Percentiles rank a stretch among this genome's conserved stretches.
Conservation (phyloP, 176 grass and related monocot species). For the Chrysopogon serrulatus region DNA sequence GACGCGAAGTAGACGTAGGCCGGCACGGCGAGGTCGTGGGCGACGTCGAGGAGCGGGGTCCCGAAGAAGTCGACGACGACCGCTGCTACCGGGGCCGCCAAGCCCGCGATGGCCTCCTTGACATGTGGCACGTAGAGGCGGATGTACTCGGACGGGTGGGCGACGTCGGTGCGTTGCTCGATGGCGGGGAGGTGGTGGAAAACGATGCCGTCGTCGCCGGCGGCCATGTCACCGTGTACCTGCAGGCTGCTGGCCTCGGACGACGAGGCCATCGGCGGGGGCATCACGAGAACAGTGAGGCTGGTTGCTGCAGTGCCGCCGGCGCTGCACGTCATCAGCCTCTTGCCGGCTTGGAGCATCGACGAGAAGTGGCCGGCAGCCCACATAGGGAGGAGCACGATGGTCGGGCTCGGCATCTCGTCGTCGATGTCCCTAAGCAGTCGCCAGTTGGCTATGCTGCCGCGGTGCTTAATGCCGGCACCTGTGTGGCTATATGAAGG, state of each 20-base stretch:
- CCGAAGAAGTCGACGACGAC: constrained; percentile 39
- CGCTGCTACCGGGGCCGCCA: background rate
- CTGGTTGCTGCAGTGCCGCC: background rate
- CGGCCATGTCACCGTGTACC: background rate
- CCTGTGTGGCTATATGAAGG: background rate
- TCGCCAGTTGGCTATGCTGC: background rate
- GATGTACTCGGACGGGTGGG: constrained; percentile 15
- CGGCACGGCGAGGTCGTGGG: constrained; percentile 25
- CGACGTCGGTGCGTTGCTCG: background rate
- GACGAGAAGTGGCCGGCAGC: constrained; percentile 27
- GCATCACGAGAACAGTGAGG: constrained; percentile 15
- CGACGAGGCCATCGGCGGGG: background rate
- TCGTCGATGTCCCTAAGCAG: no score
- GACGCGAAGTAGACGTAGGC: constrained; percentile 44
- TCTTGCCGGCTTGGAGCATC: constrained; percentile 30
- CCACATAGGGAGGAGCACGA: constrained; percentile 19
- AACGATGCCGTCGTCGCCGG: background rate
- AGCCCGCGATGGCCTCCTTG: constrained; percentile 1
- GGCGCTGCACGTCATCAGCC: background rate
- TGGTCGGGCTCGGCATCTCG: background rate
- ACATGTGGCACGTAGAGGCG: background rate
- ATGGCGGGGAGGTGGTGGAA: constrained; percentile 27
- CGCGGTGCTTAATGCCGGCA: no score
- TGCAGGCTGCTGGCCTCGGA: background rate
- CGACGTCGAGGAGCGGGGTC: constrained; percentile 33